These are phyloP conservation scores for Phoenix roebelenii DNA, from an alignment of 176 grass and related monocot genomes.

Conservation along the genomic window DNA sequence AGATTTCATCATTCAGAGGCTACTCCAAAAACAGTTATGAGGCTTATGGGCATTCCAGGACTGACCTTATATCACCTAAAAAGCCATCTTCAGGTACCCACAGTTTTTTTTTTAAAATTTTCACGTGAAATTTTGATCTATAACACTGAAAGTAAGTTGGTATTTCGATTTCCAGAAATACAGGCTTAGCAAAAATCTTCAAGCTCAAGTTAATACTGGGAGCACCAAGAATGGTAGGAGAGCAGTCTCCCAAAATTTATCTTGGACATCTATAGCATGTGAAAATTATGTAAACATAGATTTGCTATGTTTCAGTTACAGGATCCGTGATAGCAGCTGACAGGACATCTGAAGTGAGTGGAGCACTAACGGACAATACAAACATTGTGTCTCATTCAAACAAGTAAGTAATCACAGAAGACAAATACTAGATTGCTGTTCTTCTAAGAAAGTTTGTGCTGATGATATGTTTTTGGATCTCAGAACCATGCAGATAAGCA, in stretches of 20 bases:
- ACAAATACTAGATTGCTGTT: constrained; percentile 22
- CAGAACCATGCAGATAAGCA: constrained; percentile 81
- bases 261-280: no score
- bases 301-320: constrained; percentile 34
- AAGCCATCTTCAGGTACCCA: constrained; percentile 83
- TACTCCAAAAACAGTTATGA: constrained; percentile 96
- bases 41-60: constrained; percentile 96
- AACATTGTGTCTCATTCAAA: constrained; percentile 54
- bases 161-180: constrained; percentile 56
- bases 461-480: constrained; percentile 26
- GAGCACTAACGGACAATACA: constrained; percentile 33
- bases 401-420: constrained; percentile 49
- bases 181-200: constrained; percentile 88
- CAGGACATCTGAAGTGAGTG: constrained; percentile 34
- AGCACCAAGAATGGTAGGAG: constrained; percentile 52
- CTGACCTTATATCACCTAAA: constrained; percentile 96
- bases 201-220: constrained; percentile 57
- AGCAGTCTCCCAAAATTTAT: background rate
- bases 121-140: background rate
- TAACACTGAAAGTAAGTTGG: background rate
- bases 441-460: constrained; percentile 22
- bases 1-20: constrained; percentile 68
- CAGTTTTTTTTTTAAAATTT: constrained; percentile 16
- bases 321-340: constrained; percentile 36
- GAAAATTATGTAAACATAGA: no score